Conservation (phyloP, 805 yeast species). For the Yarrowia sp. region DNA sequence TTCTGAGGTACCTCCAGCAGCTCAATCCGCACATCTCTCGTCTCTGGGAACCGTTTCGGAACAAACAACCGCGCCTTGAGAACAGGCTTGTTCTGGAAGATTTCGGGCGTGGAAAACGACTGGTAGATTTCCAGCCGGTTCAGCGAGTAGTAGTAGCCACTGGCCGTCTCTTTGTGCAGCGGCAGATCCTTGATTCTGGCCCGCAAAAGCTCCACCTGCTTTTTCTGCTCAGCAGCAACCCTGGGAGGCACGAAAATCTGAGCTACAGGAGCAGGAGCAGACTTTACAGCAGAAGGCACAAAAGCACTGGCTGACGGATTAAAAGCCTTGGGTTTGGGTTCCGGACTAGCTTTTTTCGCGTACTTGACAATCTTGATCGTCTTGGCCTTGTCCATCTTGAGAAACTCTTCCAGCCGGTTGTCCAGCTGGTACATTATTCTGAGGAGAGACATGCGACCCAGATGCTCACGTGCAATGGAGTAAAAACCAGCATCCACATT, state of each 20-base stretch:
- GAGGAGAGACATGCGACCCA: slow-evolving; percentile 44
- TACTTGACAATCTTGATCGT: slow-evolving; percentile 58
- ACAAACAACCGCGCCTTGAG: slow-evolving; percentile 1
- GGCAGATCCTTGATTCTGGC: slow-evolving; percentile 6
- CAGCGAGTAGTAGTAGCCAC: not conserved
- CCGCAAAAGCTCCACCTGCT: slow-evolving; percentile 27
- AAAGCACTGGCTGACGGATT: not conserved
- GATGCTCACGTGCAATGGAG: slow-evolving; percentile 41
- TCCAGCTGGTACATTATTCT: slow-evolving; percentile 57
- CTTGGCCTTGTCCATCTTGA: slow-evolving; percentile 56
- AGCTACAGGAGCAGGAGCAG: not conserved
- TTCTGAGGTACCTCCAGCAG: not conserved
- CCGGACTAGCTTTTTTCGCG: slow-evolving; percentile 4
- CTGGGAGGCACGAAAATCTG: slow-evolving; percentile 29
- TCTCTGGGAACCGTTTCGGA: slow-evolving; percentile 17
- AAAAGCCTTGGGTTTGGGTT: not conserved
- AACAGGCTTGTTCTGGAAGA: slow-evolving; percentile 20
- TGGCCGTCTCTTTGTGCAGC: not conserved
- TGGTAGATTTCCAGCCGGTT: slow-evolving; percentile 5
- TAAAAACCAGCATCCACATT: slow-evolving; percentile 66
- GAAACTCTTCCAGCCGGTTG: slow-evolving; percentile 53
- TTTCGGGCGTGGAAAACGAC: slow-evolving; percentile 12
- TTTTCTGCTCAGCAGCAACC: slow-evolving; percentile 27
- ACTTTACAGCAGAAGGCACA: not conserved
- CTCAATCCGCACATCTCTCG: not conserved